Conservation (phyloP, 192 early-diverging fungal species). For the Jimgerdemannia lactiflua region DNA sequence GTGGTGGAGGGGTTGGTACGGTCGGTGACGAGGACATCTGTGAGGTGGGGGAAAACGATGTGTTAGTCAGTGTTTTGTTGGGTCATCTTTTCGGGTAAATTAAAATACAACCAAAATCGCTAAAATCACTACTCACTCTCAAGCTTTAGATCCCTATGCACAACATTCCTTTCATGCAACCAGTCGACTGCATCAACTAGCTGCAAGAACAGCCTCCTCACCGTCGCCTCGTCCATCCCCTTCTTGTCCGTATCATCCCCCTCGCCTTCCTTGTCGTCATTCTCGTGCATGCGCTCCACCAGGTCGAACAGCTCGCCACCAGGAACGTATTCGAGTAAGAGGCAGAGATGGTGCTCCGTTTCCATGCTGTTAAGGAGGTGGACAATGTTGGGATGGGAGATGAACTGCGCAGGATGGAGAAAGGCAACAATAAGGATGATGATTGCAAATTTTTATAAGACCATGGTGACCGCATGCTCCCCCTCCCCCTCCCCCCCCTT, state of each 20-base stretch:
- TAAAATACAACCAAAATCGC: not conserved
- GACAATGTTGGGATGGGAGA: constrained; percentile 70
- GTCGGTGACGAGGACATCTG: constrained; percentile 1
- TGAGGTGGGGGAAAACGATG: not conserved
- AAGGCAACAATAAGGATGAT: not conserved
- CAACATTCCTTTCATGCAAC: constrained; percentile 61
- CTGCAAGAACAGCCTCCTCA: constrained; percentile 55
- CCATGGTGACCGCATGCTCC: not conserved
- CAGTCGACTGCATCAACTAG: constrained; percentile 54
- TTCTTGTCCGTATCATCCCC: constrained; percentile 33
- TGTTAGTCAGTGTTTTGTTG: not conserved
- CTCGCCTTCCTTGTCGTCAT: not conserved
- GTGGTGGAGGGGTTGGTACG: not conserved
- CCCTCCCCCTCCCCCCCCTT: not conserved
- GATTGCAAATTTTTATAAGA: not conserved
- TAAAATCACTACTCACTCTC: constrained; percentile 46
- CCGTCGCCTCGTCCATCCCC: constrained; percentile 40
- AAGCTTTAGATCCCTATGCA: constrained; percentile 63
- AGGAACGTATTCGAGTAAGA: constrained; percentile 67
- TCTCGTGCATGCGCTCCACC: constrained; percentile 39
- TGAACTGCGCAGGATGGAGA: constrained; percentile 21
- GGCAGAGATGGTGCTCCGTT: constrained; percentile 55
- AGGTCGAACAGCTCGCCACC: constrained; percentile 78
- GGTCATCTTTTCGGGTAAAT: no score
- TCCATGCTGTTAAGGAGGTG: constrained; percentile 60